phyloP scores from a whole-genome alignment of 1,284 basidiomycete genomes.

The Melampsora larici-populina region DNA sequence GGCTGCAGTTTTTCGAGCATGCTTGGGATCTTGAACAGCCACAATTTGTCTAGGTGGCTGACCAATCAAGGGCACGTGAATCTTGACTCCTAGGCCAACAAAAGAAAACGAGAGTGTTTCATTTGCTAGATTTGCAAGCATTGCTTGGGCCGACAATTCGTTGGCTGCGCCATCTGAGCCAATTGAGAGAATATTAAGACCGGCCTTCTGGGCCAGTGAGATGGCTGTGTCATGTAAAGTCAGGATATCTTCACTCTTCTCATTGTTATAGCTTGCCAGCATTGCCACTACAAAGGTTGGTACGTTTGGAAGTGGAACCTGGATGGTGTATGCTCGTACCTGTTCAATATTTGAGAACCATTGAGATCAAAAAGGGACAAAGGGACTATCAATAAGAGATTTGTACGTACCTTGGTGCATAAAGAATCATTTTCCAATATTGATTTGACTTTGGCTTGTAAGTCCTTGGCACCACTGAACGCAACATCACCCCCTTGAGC shows the following conservation, averaged over 20 bases:
- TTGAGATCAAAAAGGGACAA: too few species aligned
- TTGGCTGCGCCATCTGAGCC: slow-evolving; percentile 4
- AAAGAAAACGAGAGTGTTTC: neutral
- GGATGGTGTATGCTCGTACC: too few species aligned
- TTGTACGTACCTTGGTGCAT: neutral
- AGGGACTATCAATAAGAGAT: too few species aligned
- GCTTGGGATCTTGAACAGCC: slow-evolving; percentile 15
- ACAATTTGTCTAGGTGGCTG: neutral
- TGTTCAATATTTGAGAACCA: too few species aligned
- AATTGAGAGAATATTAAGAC: slow-evolving; percentile 2
- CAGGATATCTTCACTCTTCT: neutral
- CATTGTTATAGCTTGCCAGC: slow-evolving; percentile 8
- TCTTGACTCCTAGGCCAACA: neutral
- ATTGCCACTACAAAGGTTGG: too few species aligned
- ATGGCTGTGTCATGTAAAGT: neutral
- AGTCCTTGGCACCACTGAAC: neutral
- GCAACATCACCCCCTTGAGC: too few species aligned
- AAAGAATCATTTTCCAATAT: neutral
- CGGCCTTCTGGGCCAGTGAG: neutral
- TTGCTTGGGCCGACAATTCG: neutral
- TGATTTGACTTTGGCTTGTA: neutral
- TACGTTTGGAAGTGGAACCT: neutral
- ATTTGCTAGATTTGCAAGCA: neutral
- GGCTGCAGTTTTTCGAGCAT: slow-evolving; percentile 1
- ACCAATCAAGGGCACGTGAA: neutral